Percentiles rank a stretch among this genome's conserved stretches.
These are phyloP conservation scores for Oryza longistaminata DNA, from an alignment of 176 grass and related monocot species.

Conservation along the genomic window DNA sequence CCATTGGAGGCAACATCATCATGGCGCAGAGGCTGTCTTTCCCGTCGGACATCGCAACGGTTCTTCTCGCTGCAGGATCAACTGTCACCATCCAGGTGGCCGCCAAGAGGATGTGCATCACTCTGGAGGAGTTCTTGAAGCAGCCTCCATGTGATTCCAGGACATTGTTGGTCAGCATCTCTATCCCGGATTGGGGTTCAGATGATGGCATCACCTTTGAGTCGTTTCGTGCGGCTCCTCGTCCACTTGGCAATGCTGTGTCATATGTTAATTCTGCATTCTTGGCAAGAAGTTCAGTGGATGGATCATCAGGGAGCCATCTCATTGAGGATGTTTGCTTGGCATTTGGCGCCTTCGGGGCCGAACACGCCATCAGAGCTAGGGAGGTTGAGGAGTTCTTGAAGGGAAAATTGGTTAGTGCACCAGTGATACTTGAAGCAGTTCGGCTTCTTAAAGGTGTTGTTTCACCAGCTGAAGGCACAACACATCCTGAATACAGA, in stretches of 20 bases:
- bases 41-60: conserved; percentile 63
- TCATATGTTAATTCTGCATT: conserved; percentile 84
- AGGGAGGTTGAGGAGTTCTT: conserved; percentile 72
- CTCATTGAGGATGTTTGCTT: conserved; percentile 60
- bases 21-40: conserved; percentile 76
- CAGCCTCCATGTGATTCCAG: conserved; percentile 63
- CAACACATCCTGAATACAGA: conserved; percentile 67
- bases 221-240: conserved; percentile 69
- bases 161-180: conserved; percentile 65
- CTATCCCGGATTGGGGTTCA: conserved; percentile 57
- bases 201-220: conserved; percentile 56
- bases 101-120: conserved; percentile 48
- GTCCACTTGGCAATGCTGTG: conserved; percentile 86
- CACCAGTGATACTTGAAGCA: conserved; percentile 58
- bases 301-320: conserved; percentile 41
- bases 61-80: conserved; percentile 65
- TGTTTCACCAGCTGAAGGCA: conserved; percentile 59
- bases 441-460: conserved; percentile 51
- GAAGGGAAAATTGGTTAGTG: conserved; percentile 58
- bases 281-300: conserved; percentile 52
- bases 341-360: conserved; percentile 72
- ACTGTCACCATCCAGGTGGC: conserved; percentile 49
- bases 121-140: conserved; percentile 76
- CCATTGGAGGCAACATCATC: conserved; percentile 75
- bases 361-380: conserved; percentile 62